These are phyloP conservation scores for Zasmidium citrigriseum DNA, from an alignment of 2,329 filamentous ascomycete genomes.

Conservation along the genomic window DNA sequence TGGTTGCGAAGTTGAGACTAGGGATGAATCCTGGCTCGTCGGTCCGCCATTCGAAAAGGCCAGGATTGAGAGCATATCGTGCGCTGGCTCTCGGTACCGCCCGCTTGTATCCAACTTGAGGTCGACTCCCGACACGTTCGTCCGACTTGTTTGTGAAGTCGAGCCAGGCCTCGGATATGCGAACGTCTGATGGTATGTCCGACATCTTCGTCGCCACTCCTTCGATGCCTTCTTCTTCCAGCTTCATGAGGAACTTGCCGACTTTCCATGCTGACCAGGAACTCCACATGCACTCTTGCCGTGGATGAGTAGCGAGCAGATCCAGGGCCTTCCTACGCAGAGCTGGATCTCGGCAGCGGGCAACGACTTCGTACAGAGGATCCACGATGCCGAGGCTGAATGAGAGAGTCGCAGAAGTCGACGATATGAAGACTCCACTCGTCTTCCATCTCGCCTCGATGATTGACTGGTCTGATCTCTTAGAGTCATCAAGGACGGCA, in stretches of 20 bases:
- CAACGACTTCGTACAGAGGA: constrained; percentile 27
- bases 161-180: constrained; percentile 21
- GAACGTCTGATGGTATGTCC: constrained; percentile 16
- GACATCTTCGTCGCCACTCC: constrained; percentile 9
- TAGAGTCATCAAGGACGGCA: constrained; percentile 18
- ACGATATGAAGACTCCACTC: constrained; percentile 19
- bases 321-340: constrained; percentile 23
- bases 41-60: constrained; percentile 17
- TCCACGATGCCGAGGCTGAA: constrained; percentile 27
- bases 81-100: constrained; percentile 15
- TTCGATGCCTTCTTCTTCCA: constrained; percentile 22
- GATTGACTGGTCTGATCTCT: constrained; percentile 9
- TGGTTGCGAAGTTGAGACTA: constrained; percentile 5
- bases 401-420: constrained; percentile 17
- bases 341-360: constrained; percentile 24
- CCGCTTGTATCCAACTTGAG: constrained; percentile 12
- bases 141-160: constrained; percentile 21
- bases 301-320: constrained; percentile 24
- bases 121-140: constrained; percentile 1
- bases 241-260: constrained; percentile 24
- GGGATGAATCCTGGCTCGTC: constrained; percentile 14
- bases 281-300: constrained; percentile 27
- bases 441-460: constrained; percentile 23
- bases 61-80: constrained; percentile 20
- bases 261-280: constrained; percentile 30